A percentile compares a stretch with the other conserved stretches of the same genome.
phyloP scores from a whole-genome alignment of 2,329 filamentous ascomycete species.

The Colletotrichum gigasporum region DNA sequence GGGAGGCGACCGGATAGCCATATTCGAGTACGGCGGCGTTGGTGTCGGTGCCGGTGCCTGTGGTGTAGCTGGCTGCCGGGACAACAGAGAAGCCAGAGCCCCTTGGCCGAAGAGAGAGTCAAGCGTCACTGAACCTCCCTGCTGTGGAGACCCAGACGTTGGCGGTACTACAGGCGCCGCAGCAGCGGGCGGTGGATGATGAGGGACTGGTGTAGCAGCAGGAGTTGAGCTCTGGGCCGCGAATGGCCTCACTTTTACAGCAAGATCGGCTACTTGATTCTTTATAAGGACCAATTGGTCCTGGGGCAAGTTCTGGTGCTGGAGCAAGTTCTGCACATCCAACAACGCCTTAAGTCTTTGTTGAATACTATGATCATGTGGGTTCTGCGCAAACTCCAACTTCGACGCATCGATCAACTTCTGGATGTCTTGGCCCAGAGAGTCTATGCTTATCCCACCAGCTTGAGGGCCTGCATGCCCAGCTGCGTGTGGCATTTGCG shows the following conservation, averaged over 20 bases:
- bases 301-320: constrained; percentile 79
- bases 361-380: constrained; percentile 79
- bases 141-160: constrained; percentile 36
- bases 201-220: constrained; percentile 48
- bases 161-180: constrained; percentile 44
- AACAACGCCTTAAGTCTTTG: constrained; percentile 85
- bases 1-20: constrained; percentile 61
- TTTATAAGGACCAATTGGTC: constrained; percentile 87
- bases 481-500: constrained; percentile 49
- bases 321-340: constrained; percentile 83
- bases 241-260: constrained; percentile 67
- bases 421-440: constrained; percentile 84
- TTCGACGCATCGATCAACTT: constrained; percentile 78
- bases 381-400: constrained; percentile 78
- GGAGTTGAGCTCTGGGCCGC: constrained; percentile 52
- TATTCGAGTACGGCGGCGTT: constrained; percentile 41
- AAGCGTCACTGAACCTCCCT: constrained; percentile 53
- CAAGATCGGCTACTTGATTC: constrained; percentile 83
- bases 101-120: constrained; percentile 69
- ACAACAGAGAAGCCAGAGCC: constrained; percentile 67
- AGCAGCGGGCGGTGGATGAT: constrained; percentile 44
- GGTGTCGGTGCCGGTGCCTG: constrained; percentile 57
- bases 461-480: constrained; percentile 37
- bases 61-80: constrained; percentile 60
- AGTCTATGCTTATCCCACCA: constrained; percentile 71